These are phyloP conservation scores for Cladorrhinum sp. DNA, from an alignment of 2,329 filamentous ascomycete genomes.

Conservation along the genomic window DNA sequence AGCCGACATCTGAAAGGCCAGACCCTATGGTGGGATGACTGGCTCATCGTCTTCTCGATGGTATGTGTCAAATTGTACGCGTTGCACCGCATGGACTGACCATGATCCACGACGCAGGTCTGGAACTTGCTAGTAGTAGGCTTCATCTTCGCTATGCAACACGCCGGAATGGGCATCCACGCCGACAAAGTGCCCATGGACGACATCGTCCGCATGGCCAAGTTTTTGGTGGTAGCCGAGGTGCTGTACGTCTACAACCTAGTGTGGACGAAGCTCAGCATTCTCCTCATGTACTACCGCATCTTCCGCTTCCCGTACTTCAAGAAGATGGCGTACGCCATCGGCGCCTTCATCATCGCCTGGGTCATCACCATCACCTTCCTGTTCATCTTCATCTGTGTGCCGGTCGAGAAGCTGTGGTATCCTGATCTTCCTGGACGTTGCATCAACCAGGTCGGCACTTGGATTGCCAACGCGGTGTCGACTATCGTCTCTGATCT, in stretches of 20 bases:
- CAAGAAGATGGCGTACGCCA: slow-evolving; percentile 27
- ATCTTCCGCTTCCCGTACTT: slow-evolving; percentile 24
- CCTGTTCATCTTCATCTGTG: slow-evolving; percentile 20
- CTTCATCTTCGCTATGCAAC: slow-evolving; percentile 23
- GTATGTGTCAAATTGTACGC: slow-evolving; percentile 29
- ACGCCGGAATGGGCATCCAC: slow-evolving; percentile 22
- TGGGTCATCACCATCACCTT: slow-evolving; percentile 19
- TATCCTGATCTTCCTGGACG: slow-evolving; percentile 10
- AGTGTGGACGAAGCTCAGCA: slow-evolving; percentile 21
- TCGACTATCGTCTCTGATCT: slow-evolving; percentile 20
- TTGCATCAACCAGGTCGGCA: slow-evolving; percentile 20
- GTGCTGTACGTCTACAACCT: slow-evolving; percentile 23
- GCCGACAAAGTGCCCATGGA: slow-evolving; percentile 12
- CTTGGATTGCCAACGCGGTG: slow-evolving; percentile 22
- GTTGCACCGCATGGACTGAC: neutral
- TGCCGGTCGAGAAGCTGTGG: slow-evolving; percentile 20
- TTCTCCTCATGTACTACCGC: slow-evolving; percentile 26
- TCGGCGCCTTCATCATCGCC: slow-evolving; percentile 22
- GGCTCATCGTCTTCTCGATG: slow-evolving; percentile 47
- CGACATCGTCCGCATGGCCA: slow-evolving; percentile 13
- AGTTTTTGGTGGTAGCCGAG: slow-evolving; percentile 21
- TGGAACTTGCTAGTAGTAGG: slow-evolving; percentile 17
- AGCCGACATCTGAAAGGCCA: slow-evolving; percentile 43
- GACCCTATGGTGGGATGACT: slow-evolving; percentile 50
- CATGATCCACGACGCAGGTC: slow-evolving; percentile 3